Evolutionary conservation across 306 rosid genomes (phyloP).

Genomic region (Cicer pinnatifidum): DNA sequence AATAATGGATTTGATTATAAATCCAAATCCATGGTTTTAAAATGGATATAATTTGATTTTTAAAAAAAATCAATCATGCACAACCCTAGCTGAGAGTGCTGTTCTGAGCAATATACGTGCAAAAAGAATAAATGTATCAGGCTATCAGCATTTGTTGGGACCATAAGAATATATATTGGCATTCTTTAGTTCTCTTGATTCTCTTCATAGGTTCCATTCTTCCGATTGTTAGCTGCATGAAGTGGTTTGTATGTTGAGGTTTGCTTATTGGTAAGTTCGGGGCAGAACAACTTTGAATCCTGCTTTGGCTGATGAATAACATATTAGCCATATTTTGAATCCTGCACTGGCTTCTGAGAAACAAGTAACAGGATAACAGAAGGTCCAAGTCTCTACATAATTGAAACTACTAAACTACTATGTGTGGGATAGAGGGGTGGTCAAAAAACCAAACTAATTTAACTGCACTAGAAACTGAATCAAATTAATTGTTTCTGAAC

Average conservation of each 20-base stretch:
- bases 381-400: background rate
- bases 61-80: too few relatives aligned
- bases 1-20: too few relatives aligned
- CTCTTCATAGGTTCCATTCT: background rate
- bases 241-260: slow-evolving; percentile 22
- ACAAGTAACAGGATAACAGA: background rate
- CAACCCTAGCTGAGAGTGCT: background rate
- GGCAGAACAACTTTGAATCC: slow-evolving; percentile 12
- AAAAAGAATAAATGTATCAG: slow-evolving; percentile 10
- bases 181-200: background rate
- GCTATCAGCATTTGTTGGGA: background rate
- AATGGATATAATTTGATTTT: too few relatives aligned
- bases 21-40: too few relatives aligned
- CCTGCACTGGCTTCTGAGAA: background rate
- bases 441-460: too few relatives aligned
- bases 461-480: too few relatives aligned
- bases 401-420: too few relatives aligned
- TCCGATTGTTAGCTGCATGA: background rate
- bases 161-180: background rate
- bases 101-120: background rate
- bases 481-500: too few relatives aligned
- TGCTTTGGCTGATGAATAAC: background rate
- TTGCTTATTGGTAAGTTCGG: slow-evolving; percentile 26
- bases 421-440: too few relatives aligned
- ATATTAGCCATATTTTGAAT: background rate